Base-by-base conservation (phyloP, 192 early-diverging fungal species). In the Backusella sp. region DNA sequence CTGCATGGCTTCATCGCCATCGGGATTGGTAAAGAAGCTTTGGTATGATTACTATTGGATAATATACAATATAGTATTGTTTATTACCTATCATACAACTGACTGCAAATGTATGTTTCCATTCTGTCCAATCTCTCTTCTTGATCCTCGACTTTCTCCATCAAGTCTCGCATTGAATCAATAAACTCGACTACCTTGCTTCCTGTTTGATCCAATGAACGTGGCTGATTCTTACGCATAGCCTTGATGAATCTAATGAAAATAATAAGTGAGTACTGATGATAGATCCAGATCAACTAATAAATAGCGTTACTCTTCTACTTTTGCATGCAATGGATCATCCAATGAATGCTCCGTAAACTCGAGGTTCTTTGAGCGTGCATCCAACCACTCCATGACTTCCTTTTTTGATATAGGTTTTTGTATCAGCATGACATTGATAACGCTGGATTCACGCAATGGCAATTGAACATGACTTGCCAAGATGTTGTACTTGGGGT, bases 1-100 rank as follows among this genome's bases (percentile, higher is more conserved):
- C 17, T 84, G 87, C 69, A 80, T 69, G 1, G 83, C 80, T 44
- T 91, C 92, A 75, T 90, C 87, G 32, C 84, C 80, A 62, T 78
- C 74, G 23, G 82, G 76, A 23, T 75, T 70, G 0, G 82, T 69
- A 68, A 85, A 87, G 4, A 87, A 72, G 4, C 80, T 84, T 39
- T 4, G 14, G 5, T 15, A 44, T 12, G 3, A 17, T 49, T 49
- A 49, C 17, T 49, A 49, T 14, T 15, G 15, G 42, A 42, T 39
- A 39, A 39, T 39, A 39, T 39, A 1, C 32, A n/a, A n/a, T n/a
- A n/a, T n/a, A n/a, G n/a, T n/a, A n/a, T n/a, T 23, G 42, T 23
- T 8, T 41, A 15, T 19, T 81, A 85, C 84, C 73, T 49, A 1
- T 75, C 70, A 66, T 88, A 88, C 28, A 88, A 46, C 42, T 85